Base-by-base conservation (phyloP, 2,329 filamentous ascomycete genomes). In the Cladosporium velox region DNA sequence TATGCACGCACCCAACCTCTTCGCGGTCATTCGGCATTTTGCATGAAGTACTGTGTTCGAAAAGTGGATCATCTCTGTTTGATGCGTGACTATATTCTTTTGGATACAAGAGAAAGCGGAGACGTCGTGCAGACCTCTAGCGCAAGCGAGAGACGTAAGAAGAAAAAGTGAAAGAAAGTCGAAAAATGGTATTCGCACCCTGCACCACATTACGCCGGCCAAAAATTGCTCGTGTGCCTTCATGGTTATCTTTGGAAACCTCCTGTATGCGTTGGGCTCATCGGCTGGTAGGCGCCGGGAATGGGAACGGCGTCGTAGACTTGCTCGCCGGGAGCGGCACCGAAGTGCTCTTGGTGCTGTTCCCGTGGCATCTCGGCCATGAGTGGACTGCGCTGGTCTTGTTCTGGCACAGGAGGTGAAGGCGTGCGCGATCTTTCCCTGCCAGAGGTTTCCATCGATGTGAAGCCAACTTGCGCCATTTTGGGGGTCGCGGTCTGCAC, bases 301-400 rank as follows among this genome's bases (percentile, higher is more conserved):
- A 97, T 97, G 0, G 93, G 92, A 35, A 97, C 94, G 26, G 90
- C 82, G 14, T 89, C 93, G 78, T 97, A 97, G 59, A 88, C 87
- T 72, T 90, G 87, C 84, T 97, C 94, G 58, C 93, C 91, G 0
- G 91, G 88, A 11, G 91, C 90, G 30, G 88, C 85, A 12, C 85
- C 86, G 21, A 88, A 88, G 71, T 92, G 91, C 59, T 88, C 83
- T 70, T 89, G 85, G 66, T 84, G 73, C 63, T 81, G 82, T 72
- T 84, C 82, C 59, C 78, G 74, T 14, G 77, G 76, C 28, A 66
- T 62, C 26, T 58, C 59, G 14, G 73, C 64, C 70, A 75, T 78
- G 68, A 70, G 83, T 71, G 65, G 77, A 73, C 69, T 79, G 70
- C 67, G 78, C 73, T 71, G 82, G 76, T 75, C 72, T 41, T 72